Evolutionary conservation across 1,284 basidiomycete genomes (phyloP).

Genomic region (Tilletia caries): DNA sequence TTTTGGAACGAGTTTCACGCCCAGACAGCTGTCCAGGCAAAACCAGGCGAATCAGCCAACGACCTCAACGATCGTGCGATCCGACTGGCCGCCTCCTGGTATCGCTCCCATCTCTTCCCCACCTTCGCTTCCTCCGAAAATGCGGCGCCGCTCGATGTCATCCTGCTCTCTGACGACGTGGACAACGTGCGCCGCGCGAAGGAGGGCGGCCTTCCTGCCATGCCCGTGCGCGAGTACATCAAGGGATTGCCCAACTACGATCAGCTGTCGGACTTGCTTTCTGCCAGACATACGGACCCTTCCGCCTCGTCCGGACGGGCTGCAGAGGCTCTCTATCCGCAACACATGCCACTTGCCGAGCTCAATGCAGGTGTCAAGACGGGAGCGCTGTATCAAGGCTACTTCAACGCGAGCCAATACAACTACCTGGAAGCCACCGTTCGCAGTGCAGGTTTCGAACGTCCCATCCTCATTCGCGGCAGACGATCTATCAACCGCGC

Average conservation of each 20-base stretch:
- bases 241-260: conserved; percentile 37
- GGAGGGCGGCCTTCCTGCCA: conserved; percentile 35
- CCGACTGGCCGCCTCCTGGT: conserved; percentile 44
- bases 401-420: conserved; percentile 92
- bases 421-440: conserved; percentile 91
- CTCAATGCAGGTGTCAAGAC: conserved; percentile 80
- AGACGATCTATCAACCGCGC: conserved; percentile 93
- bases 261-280: conserved; percentile 46
- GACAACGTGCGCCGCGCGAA: conserved; percentile 69
- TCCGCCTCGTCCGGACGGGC: conserved; percentile 10
- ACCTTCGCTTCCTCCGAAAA: conserved; percentile 27
- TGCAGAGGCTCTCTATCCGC: conserved; percentile 36
- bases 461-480: conserved; percentile 80
- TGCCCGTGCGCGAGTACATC: conserved; percentile 49
- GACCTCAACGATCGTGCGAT: conserved; percentile 51
- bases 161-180: conserved; percentile 70
- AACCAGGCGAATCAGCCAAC: conserved; percentile 46
- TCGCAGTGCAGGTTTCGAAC: conserved; percentile 67
- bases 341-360: conserved; percentile 77
- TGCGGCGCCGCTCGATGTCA: conserved; percentile 33
- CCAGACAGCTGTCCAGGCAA: conserved; percentile 32
- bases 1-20: conserved; percentile 47
- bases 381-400: conserved; percentile 80
- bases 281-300: conserved; percentile 28
- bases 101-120: conserved; percentile 33